Evolutionary conservation across 208 protist species (phyloP).

Genomic region (Angomonas deanei): DNA sequence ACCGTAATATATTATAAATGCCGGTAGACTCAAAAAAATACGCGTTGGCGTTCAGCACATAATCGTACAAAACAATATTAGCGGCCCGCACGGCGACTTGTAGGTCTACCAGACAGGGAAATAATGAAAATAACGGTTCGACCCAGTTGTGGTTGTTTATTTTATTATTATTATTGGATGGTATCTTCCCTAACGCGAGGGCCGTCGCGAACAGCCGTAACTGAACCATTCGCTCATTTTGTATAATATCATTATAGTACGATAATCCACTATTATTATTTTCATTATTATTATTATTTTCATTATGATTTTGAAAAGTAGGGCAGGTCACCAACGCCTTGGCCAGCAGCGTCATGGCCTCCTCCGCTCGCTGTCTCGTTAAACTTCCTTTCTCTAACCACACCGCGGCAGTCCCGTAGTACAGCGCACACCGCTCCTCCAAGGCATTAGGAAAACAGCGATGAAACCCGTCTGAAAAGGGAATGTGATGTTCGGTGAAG

Average conservation of each 20-base stretch:
- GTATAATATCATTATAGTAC: neutral
- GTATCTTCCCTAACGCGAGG: conserved; percentile 29
- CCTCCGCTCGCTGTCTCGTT: conserved; percentile 23
- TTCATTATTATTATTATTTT: no score
- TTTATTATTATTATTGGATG: conserved; percentile 1
- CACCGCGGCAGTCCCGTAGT: conserved; percentile 51
- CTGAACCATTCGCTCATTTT: neutral
- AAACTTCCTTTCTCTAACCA: conserved; percentile 37
- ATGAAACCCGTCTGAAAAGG: conserved; percentile 66
- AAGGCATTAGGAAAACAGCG: conserved; percentile 22
- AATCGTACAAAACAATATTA: conserved; percentile 50
- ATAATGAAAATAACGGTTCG: conserved; percentile 4
- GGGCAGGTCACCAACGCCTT: conserved; percentile 48
- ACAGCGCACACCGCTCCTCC: conserved; percentile 62
- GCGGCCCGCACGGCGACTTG: conserved; percentile 56
- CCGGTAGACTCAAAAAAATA: conserved; percentile 55
- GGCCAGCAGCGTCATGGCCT: conserved; percentile 45
- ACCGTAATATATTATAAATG: conserved; percentile 63
- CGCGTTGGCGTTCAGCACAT: conserved; percentile 44
- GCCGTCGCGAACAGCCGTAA: neutral
- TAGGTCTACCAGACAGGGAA: conserved; percentile 38
- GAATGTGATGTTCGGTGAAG: conserved; percentile 22
- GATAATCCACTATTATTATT: neutral
- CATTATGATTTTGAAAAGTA: no score
- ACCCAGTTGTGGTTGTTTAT: conserved; percentile 11